A percentile compares a stretch with the other conserved stretches of the same genome.
Evolutionary conservation across 1,139 yeast species (phyloP).

Genomic region (Kodamaea suecica): DNA sequence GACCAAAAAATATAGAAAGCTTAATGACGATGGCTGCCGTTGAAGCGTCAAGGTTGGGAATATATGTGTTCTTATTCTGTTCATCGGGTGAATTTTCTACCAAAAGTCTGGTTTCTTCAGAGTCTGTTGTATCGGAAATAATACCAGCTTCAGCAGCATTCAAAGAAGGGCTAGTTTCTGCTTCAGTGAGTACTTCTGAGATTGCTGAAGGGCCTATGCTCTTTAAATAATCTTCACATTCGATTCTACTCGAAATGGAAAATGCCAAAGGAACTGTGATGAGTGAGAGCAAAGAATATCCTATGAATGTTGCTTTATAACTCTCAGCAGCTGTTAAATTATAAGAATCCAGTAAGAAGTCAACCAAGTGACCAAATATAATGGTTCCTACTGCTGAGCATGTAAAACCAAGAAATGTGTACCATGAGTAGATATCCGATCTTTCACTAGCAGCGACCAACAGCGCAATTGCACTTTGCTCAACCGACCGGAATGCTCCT

Average conservation of each 20-base stretch:
- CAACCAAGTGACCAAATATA: constrained; percentile 29
- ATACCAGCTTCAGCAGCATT: no score
- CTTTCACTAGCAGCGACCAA: constrained; percentile 27
- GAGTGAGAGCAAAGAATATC: constrained; percentile 22
- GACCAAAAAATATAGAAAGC: constrained; percentile 35
- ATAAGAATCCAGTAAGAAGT: constrained; percentile 17
- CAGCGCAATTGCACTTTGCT: constrained; percentile 38
- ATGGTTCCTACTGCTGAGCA: constrained; percentile 39
- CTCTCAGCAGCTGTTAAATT: constrained; percentile 23
- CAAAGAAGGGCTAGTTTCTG: no score
- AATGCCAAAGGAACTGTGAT: constrained; percentile 19
- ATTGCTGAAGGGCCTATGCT: constrained; percentile 1
- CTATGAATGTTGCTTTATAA: constrained; percentile 29
- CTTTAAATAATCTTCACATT: constrained; percentile 8
- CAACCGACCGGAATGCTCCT: constrained; percentile 42
- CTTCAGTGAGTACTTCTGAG: neutral
- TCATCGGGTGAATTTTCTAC: neutral
- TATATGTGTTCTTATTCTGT: no score
- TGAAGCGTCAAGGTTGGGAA: constrained; percentile 14
- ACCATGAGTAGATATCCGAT: constrained; percentile 44
- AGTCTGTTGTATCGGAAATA: no score
- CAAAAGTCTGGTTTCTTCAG: no score
- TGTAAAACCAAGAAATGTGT: constrained; percentile 36
- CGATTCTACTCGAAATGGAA: constrained; percentile 20
- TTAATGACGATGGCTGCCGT: constrained; percentile 26